Base-by-base conservation (phyloP, 257 asterid species). In the Solanum pimpinellifolium region DNA sequence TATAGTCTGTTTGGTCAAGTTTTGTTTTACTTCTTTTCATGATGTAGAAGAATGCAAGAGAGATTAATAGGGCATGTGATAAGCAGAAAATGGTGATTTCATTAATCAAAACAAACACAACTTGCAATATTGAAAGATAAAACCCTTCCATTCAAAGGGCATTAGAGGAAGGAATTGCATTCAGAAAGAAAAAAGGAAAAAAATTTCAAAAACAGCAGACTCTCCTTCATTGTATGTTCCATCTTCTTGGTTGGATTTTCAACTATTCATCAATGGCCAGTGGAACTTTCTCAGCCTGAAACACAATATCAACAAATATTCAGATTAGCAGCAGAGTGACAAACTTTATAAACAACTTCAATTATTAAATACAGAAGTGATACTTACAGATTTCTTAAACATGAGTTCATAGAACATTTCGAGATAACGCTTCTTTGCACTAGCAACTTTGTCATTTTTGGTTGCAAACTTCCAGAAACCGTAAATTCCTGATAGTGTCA, bases 221-320 rank as follows among this genome's bases (percentile, higher is more conserved):
- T 49, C 85, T 81, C 29, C 69, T 81, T 10, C 69, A 81, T 81
- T 29, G 9, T 18, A 20, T 83, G 77, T 62, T 60, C 60, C 52
- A 60, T 66, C 52, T 83, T 59, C 86, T 39, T 59, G 39, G 29
- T 16, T 62, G 23, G 15, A 6, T 60, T 46, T 83, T 39, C 73
- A 83, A 39, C 86, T 83, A 84, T 66, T 86, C 88, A 86, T 86
- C 88, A 52, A 73, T 56, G 65, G 88, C 88, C 72, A 86, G 35
- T 49, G 88, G 88, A 59, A 86, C 84, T 29, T 59, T 49, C 33
- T 86, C 85, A 15, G 88, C 88, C 88, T 86, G 59, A 86, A 73
- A 86, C 13, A 29, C 33, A 29, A 29, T 23, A 29, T 8, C 49
- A 73, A 49, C 42, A 80, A 47, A 80, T 21, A n/a, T 65, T 14